Conservation (phyloP, 78 protist species). For the Pelomyxa schiedti region DNA sequence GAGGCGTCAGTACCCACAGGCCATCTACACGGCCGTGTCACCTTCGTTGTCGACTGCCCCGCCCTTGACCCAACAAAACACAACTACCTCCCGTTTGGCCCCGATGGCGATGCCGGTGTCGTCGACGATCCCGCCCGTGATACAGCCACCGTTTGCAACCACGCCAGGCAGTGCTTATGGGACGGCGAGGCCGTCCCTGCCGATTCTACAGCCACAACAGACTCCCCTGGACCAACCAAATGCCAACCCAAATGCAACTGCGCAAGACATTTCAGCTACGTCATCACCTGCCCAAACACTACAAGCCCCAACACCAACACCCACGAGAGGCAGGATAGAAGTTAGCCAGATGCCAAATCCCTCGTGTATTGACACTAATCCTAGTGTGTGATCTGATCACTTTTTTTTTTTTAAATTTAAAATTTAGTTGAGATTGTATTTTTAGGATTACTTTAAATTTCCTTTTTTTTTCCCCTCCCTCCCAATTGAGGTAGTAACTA, state of each 20-base stretch:
- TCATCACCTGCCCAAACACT: not conserved
- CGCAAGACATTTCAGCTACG: not conserved
- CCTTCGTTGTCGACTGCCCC: not conserved
- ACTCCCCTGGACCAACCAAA: not conserved
- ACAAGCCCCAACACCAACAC: too few relatives aligned
- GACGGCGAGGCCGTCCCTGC: not conserved
- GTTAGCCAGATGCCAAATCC: not conserved
- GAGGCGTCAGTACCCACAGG: not conserved
- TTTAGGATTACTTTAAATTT: too few relatives aligned
- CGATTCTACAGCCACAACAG: not conserved
- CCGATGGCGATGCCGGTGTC: not conserved
- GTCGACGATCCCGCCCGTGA: not conserved
- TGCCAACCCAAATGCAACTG: not conserved
- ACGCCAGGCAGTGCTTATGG: not conserved
- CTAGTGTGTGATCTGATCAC: not conserved
- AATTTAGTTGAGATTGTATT: too few relatives aligned
- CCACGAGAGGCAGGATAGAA: not conserved
- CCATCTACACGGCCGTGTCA: not conserved
- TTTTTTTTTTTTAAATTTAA: too few relatives aligned
- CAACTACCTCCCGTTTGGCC: not conserved
- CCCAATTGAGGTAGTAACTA: too few relatives aligned
- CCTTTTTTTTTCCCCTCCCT: too few relatives aligned
- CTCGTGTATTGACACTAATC: not conserved
- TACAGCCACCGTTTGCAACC: not conserved
- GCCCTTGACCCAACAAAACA: not conserved